A percentile compares a stretch with the other conserved stretches of the same genome.
Evolutionary conservation across 1,139 yeast genomes (phyloP).

Genomic region (Yamadazyma siamensis): DNA sequence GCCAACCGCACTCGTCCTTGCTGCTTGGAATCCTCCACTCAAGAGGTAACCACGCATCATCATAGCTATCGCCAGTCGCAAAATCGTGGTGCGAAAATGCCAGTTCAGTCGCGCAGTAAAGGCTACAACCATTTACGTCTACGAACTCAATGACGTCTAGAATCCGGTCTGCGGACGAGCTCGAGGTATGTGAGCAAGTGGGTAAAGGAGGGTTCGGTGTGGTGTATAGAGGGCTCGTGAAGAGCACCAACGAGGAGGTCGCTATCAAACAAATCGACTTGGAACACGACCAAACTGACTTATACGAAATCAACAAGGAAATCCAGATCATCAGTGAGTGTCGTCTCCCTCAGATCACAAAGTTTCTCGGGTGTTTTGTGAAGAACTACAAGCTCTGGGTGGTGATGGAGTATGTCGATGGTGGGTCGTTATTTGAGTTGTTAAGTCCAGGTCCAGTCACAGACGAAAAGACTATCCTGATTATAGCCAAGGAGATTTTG

Average conservation of each 20-base stretch:
- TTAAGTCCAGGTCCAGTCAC: conserved; percentile 56
- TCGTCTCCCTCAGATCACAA: conserved; percentile 64
- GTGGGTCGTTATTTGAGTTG: conserved; percentile 77
- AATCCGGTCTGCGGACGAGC: conserved; percentile 34
- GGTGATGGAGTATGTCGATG: conserved; percentile 79
- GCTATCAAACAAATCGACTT: conserved; percentile 75
- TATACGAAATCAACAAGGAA: conserved; percentile 77
- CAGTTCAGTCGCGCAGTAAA: too few species aligned
- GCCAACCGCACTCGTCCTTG: too few species aligned
- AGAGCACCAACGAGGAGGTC: conserved; percentile 47
- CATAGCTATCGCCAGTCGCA: too few species aligned
- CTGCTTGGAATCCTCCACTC: too few species aligned
- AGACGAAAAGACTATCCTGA: conserved; percentile 48
- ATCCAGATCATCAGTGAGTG: conserved; percentile 77
- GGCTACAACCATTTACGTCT: too few species aligned
- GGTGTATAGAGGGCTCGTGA: conserved; percentile 71
- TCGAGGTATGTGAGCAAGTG: conserved; percentile 66
- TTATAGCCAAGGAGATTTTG: conserved; percentile 58
- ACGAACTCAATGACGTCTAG: too few species aligned
- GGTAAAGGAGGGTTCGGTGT: conserved; percentile 91
- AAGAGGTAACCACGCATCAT: too few species aligned
- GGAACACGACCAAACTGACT: conserved; percentile 72
- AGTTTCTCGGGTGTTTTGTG: conserved; percentile 77
- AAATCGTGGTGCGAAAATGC: too few species aligned
- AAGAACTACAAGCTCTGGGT: conserved; percentile 81